phyloP scores from a whole-genome alignment of 768 basidiomycete species.

The Clitopilus hobsonii region DNA sequence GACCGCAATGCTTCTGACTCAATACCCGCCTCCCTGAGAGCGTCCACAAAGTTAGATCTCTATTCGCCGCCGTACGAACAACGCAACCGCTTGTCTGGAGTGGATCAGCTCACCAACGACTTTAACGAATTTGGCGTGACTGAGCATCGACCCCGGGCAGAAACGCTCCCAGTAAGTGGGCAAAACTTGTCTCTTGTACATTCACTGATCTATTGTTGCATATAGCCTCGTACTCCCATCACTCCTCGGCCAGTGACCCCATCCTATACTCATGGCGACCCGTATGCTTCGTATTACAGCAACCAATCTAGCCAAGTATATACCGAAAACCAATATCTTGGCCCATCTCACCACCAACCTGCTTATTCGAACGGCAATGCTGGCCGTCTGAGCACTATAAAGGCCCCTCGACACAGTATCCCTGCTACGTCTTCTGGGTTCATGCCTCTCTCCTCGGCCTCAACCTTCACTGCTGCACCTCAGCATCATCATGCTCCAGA shows the following conservation, averaged over 20 bases:
- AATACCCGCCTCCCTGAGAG: slow-evolving; percentile 55
- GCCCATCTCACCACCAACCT: slow-evolving; percentile 34
- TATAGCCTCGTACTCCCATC: slow-evolving; percentile 20
- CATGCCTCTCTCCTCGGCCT: slow-evolving; percentile 43
- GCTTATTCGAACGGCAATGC: slow-evolving; percentile 29
- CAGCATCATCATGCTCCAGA: slow-evolving; percentile 32
- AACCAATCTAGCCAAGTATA: neutral
- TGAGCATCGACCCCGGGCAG: slow-evolving; percentile 40
- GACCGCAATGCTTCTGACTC: slow-evolving; percentile 42
- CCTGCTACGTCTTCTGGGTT: slow-evolving; percentile 69
- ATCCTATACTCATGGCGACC: slow-evolving; percentile 32
- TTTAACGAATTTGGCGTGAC: slow-evolving; percentile 63
- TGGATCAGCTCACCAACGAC: slow-evolving; percentile 57
- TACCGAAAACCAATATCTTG: slow-evolving; percentile 17
- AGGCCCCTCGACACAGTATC: slow-evolving; percentile 63
- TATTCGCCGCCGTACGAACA: slow-evolving; percentile 76
- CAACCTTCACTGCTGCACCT: slow-evolving; percentile 29
- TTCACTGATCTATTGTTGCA: slow-evolving; percentile 3
- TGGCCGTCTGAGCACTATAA: slow-evolving; percentile 30
- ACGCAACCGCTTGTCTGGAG: slow-evolving; percentile 31
- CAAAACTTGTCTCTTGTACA: neutral
- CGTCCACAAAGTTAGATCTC: slow-evolving; percentile 58
- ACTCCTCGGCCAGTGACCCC: slow-evolving; percentile 31
- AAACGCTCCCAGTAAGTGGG: slow-evolving; percentile 58
- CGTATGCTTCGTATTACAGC: slow-evolving; percentile 22